Evolutionary conservation across 225 moss, liverwort and hornwort species (phyloP), one percentile per base, ranked within the genome.

Genomic region (Sphagnum contortum): DNA sequence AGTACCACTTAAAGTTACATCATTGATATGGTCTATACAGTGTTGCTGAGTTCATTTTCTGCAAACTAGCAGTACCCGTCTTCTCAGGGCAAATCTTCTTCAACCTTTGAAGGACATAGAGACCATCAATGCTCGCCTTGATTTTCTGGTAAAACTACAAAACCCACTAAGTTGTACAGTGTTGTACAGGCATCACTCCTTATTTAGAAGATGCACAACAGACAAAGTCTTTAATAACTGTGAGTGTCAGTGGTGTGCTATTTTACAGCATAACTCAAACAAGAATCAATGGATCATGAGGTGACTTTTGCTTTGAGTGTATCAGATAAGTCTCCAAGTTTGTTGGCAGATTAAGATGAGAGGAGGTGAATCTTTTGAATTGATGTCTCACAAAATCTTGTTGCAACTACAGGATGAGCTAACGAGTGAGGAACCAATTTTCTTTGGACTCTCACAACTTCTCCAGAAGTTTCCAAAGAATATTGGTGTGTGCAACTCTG

Each of bases 381-480:
- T 29, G 29, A 29, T 29, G 29, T 1, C 29, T 29, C 29, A 1
- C 29, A 29, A 29, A 29, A 29, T 29, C 29, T 29, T 29, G 29
- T 29, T 29, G 29, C 5, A 45, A 45, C 48, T 65, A 68, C 77
- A 94, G 89, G 96, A 96, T 80, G 96, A 96, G 65, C 90, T 92
- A 65, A 92, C 83, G 45, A 85, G 73, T 63, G 73, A 90, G 74
- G 88, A 92, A 52, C 71, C 87, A 52, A 75, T 96, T 51, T 92
- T 83, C 66, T 80, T 79, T 58, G 96, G 88, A 66, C 85, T 92
- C 47, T 71, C 77, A 12, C 79, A 92, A 65, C 81, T 85, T 55
- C 80, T 96, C 66, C 86, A 85, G 67, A 96, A 85, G 68, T 83
- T 96, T 78, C 92, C 95, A 12, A 92, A 83, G 68, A 85, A 90